Evolutionary conservation across 805 yeast species (phyloP).

Genomic region (Saturnispora bothae): DNA sequence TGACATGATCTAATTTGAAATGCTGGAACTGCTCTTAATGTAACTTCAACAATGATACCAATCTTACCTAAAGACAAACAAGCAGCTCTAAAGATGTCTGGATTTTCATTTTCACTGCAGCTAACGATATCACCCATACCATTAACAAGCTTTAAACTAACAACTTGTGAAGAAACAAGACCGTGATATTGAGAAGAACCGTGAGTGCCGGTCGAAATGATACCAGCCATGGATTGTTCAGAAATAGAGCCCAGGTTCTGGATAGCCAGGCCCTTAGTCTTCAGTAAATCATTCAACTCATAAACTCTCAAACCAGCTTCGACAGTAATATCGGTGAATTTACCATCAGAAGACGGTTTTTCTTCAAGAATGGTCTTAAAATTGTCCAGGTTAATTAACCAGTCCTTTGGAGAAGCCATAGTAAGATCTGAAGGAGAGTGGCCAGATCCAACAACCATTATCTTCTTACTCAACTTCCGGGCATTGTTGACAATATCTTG

Average conservation of each 20-base stretch:
- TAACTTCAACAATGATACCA: conserved; percentile 80
- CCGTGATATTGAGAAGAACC: conserved; percentile 95
- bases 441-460: conserved; percentile 84
- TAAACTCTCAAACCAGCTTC: conserved; percentile 83
- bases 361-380: conserved; percentile 42
- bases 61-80: conserved; percentile 80
- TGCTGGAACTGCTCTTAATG: conserved; percentile 73
- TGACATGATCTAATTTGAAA: conserved; percentile 74
- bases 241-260: conserved; percentile 91
- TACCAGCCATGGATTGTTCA: conserved; percentile 92
- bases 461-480: conserved; percentile 42
- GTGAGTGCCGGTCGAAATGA: conserved; percentile 93
- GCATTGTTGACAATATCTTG: conserved; percentile 59
- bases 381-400: conserved; percentile 81
- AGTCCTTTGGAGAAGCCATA: conserved; percentile 58
- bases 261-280: conserved; percentile 57
- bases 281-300: conserved; percentile 61
- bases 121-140: conserved; percentile 63
- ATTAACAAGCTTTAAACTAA: conserved; percentile 61
- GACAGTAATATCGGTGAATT: conserved; percentile 82
- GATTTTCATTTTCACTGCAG: conserved; percentile 55
- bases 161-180: conserved; percentile 77
- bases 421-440: conserved; percentile 92
- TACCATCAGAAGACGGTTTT: conserved; percentile 41
- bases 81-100: conserved; percentile 69